Evolutionary conservation across 768 basidiomycete genomes (phyloP), one percentile per base, ranked within the genome.

Genomic region (Strobilomyces dryophilus): DNA sequence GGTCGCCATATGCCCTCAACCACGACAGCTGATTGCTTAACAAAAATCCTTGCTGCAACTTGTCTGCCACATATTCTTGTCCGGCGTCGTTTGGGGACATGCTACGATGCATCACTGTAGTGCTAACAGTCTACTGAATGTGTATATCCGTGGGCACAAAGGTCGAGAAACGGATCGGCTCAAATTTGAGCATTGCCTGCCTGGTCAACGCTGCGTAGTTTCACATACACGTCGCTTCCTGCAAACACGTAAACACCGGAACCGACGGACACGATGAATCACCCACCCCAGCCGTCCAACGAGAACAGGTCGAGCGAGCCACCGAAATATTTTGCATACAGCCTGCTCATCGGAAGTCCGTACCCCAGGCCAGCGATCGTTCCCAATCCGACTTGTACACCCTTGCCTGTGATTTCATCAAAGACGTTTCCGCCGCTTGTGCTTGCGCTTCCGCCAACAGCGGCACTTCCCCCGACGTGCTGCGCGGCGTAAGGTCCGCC

Each of bases 301-400:
- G 87, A 85, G 54, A 89, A 80, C 40, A 95, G 72, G 59, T 93
- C 87, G 24, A 95, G 75, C 5, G 85, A 85, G 17, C 92, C 92
- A 10, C 92, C 91, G 61, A 95, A 95, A 66, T 94, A 94, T 79
- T 74, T 81, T 15, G 86, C 83, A 61, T 89, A 88, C 45, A 89
- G 66, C 52, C 77, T 77, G 67, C 86, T 88, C 88, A 90, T 89
- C 11, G 87, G 88, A 49, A 90, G 71, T 1, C 92, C 92, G 58
- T 93, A 95, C 2, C 92, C 92, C 29, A 95, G 70, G 0, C 92
- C 92, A 8, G 92, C 92, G 52, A 95, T 88, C 4, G 90, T 91
- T n/a, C 92, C 92, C 63, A 93, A 73, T 14, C 89, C 89, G 9
- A 82, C 83, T 64, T 90, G 86, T 37, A 93, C 61, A 8, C 88